A percentile compares a stretch with the other conserved stretches of the same genome.
Evolutionary conservation across 441 rosid genomes (phyloP).

Genomic region (Pelargonium citronellum): DNA sequence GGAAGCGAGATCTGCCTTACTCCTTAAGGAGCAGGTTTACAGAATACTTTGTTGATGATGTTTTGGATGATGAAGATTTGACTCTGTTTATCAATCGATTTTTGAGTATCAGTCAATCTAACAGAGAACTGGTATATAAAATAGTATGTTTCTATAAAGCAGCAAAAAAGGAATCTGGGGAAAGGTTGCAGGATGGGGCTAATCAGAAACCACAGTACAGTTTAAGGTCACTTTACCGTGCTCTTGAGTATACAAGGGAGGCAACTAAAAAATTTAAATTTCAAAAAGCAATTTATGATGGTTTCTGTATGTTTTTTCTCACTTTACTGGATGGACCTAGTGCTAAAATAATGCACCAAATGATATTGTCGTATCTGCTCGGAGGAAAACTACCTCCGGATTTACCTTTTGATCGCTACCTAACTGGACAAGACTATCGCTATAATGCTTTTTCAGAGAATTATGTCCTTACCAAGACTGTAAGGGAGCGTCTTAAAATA

Average conservation of each 20-base stretch:
- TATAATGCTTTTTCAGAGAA: constrained; percentile 44
- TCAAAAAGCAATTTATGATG: constrained; percentile 73
- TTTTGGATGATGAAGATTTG: constrained; percentile 66
- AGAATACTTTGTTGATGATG: constrained; percentile 85
- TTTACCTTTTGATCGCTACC: constrained; percentile 40
- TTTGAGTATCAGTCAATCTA: constrained; percentile 51
- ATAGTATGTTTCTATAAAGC: constrained; percentile 67
- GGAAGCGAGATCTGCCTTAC: constrained; percentile 83
- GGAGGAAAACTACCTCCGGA: constrained; percentile 40
- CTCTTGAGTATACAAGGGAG: constrained; percentile 72
- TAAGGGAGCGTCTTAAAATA: constrained; percentile 60
- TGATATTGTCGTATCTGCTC: constrained; percentile 44
- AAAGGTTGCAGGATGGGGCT: constrained; percentile 96
- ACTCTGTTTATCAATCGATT: constrained; percentile 61
- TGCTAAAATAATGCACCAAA: constrained; percentile 62
- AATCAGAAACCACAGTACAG: constrained; percentile 97
- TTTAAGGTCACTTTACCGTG: constrained; percentile 88
- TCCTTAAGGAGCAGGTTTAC: constrained; percentile 81
- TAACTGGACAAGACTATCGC: constrained; percentile 28
- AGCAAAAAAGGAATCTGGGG: constrained; percentile 72
- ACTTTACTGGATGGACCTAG: constrained; percentile 77
- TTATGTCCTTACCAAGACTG: constrained; percentile 78
- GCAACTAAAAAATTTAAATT: constrained; percentile 57
- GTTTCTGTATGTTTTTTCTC: constrained; percentile 87
- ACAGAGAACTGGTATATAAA: constrained; percentile 45